Evolutionary conservation across 1,139 yeast genomes (phyloP).

Genomic region (Sugiyamaella pinicola): DNA sequence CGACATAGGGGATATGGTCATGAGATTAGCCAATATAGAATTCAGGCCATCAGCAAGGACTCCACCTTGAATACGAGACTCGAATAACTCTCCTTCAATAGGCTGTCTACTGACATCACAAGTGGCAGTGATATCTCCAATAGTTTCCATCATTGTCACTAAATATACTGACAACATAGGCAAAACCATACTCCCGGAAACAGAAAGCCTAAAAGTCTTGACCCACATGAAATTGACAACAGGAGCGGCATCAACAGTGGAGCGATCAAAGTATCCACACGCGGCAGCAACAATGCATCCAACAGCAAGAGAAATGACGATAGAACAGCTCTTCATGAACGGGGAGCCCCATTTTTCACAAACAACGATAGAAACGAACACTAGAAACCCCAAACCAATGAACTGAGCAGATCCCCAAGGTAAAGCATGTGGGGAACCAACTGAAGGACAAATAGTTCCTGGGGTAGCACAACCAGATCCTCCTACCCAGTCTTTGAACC

Average conservation of each 20-base stretch:
- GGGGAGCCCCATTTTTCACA: slow-evolving; percentile 93
- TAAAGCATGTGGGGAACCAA: slow-evolving; percentile 54
- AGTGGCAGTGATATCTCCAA: slow-evolving; percentile 92
- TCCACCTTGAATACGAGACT: slow-evolving; percentile 90
- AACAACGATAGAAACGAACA: slow-evolving; percentile 67
- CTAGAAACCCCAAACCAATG: slow-evolving; percentile 83
- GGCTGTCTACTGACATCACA: slow-evolving; percentile 84
- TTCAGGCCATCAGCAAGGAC: slow-evolving; percentile 75
- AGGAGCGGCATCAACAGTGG: slow-evolving; percentile 68
- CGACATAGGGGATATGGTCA: slow-evolving; percentile 73
- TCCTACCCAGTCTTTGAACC: slow-evolving; percentile 84
- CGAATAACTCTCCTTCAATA: slow-evolving; percentile 77
- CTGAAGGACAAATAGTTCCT: slow-evolving; percentile 48
- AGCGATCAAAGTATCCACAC: slow-evolving; percentile 71
- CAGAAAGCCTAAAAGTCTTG: slow-evolving; percentile 69
- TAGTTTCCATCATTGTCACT: slow-evolving; percentile 84
- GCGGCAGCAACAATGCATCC: slow-evolving; percentile 95
- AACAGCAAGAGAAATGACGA: slow-evolving; percentile 74
- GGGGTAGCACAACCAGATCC: slow-evolving; percentile 59
- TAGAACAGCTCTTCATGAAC: slow-evolving; percentile 90
- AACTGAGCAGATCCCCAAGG: slow-evolving; percentile 86
- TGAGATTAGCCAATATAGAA: slow-evolving; percentile 70
- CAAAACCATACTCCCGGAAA: slow-evolving; percentile 83
- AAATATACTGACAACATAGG: slow-evolving; percentile 82
- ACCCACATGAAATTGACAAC: slow-evolving; percentile 86